A percentile compares a stretch with the other conserved stretches of the same genome.
Conservation (phyloP, 768 basidiomycete genomes). For the Rhizopogon vesiculosus region DNA sequence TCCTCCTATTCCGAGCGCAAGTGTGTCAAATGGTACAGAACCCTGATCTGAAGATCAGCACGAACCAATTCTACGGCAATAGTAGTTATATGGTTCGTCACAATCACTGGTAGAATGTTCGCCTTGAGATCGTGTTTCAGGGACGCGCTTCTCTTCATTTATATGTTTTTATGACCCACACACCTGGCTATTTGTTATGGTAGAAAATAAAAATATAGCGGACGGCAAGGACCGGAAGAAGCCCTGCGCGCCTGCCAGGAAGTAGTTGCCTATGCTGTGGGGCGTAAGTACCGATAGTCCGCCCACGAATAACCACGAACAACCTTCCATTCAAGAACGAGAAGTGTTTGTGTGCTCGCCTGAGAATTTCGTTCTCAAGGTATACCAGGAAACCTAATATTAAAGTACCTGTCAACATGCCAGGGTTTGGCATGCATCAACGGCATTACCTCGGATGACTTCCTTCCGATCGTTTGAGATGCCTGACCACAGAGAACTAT, state of each 20-base stretch:
- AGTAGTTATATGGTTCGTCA: constrained; percentile 94
- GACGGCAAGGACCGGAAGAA: constrained; percentile 93
- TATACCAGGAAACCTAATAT: constrained; percentile 81
- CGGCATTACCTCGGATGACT: constrained; percentile 67
- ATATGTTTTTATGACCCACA: constrained; percentile 12
- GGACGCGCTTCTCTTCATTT: neutral
- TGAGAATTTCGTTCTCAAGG: constrained; percentile 85
- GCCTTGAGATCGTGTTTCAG: constrained; percentile 36
- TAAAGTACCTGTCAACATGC: neutral
- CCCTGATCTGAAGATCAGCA: constrained; percentile 1
- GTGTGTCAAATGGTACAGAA: constrained; percentile 3
- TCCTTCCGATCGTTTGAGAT: constrained; percentile 91
- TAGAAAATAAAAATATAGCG: constrained; percentile 90
- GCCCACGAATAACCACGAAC: constrained; percentile 2
- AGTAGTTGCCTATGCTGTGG: constrained; percentile 81
- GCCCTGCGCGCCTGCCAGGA: constrained; percentile 81
- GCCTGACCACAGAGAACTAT: constrained; percentile 73
- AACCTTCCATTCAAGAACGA: constrained; percentile 89
- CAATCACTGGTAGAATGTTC: constrained; percentile 83
- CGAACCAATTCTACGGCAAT: constrained; percentile 83
- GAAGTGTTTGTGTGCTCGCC: constrained; percentile 90
- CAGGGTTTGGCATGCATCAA: neutral
- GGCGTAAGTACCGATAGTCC: neutral
- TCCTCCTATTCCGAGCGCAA: constrained; percentile 47
- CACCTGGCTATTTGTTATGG: constrained; percentile 77